phyloP scores from a whole-genome alignment of 352 stramenopile species.

The Phytophthora ramorum region DNA sequence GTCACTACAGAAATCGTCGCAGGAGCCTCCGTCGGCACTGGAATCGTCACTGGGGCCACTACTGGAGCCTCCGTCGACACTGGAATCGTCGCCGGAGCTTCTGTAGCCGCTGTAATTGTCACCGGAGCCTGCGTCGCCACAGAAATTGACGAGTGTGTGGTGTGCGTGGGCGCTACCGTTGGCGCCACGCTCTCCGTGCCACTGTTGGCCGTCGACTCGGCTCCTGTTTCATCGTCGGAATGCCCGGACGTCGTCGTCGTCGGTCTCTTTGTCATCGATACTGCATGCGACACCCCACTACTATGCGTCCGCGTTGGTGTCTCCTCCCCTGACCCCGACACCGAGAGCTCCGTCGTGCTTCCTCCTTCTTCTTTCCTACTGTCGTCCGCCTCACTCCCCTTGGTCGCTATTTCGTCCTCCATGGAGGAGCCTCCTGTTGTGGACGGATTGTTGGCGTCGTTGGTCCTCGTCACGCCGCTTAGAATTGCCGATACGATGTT shows the following conservation, averaged over 20 bases:
- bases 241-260: not conserved
- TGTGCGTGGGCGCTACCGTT: conserved; percentile 21
- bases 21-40: conserved; percentile 9
- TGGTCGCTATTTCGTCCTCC: not conserved
- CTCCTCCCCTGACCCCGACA: not conserved
- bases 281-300: not conserved
- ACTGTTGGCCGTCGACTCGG: conserved; percentile 14
- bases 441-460: not conserved
- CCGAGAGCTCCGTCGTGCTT: not conserved
- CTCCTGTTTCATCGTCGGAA: not conserved
- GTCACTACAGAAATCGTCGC: not conserved
- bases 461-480: not conserved
- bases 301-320: not conserved
- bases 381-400: too few relatives aligned
- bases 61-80: conserved; percentile 2
- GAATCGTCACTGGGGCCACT: not conserved
- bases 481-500: conserved; percentile 19
- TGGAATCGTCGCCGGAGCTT: too few relatives aligned
- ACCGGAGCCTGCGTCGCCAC: not conserved
- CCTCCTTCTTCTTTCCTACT: not conserved
- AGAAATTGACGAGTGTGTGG: not conserved
- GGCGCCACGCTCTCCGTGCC: conserved; percentile 2
- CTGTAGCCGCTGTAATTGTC: not conserved
- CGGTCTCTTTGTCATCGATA: conserved; percentile 16
- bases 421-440: conserved; percentile 4